Conservation (phyloP, 345 rosid genomes). For the Linum lewisii region DNA sequence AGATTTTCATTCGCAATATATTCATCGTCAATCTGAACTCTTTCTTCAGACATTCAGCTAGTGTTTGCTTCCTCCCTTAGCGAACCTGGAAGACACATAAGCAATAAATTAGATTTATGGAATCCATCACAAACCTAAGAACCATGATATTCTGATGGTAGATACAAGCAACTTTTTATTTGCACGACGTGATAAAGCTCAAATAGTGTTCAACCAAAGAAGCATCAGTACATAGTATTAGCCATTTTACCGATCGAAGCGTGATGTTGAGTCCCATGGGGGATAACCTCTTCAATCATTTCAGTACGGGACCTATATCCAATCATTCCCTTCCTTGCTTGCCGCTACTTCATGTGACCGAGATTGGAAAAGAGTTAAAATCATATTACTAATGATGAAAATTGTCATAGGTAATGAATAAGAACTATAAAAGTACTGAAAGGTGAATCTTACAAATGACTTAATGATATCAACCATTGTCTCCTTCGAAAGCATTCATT, state of each 20-base stretch:
- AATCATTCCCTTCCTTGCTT: slow-evolving; percentile 66
- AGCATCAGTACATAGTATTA: neutral
- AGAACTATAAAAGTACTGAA: slow-evolving; percentile 1
- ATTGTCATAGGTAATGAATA: neutral
- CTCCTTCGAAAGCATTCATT: slow-evolving; percentile 73
- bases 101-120: neutral
- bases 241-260: slow-evolving; percentile 54
- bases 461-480: slow-evolving; percentile 53
- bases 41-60: slow-evolving; percentile 62
- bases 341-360: slow-evolving; percentile 57
- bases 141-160: too few relatives aligned
- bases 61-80: slow-evolving; percentile 65
- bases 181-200: too few relatives aligned
- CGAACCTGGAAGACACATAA: slow-evolving; percentile 42
- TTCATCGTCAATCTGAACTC: slow-evolving; percentile 77
- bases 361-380: neutral
- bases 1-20: slow-evolving; percentile 47
- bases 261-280: slow-evolving; percentile 75
- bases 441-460: slow-evolving; percentile 53
- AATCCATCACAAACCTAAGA: neutral
- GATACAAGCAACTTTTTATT: neutral
- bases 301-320: slow-evolving; percentile 61
- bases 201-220: too few relatives aligned
- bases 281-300: slow-evolving; percentile 72
- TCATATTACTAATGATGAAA: neutral